A percentile compares a stretch with the other conserved stretches of the same genome.
Conservation (phyloP, 179 eudicot genomes). For the Camellia oleifera region DNA sequence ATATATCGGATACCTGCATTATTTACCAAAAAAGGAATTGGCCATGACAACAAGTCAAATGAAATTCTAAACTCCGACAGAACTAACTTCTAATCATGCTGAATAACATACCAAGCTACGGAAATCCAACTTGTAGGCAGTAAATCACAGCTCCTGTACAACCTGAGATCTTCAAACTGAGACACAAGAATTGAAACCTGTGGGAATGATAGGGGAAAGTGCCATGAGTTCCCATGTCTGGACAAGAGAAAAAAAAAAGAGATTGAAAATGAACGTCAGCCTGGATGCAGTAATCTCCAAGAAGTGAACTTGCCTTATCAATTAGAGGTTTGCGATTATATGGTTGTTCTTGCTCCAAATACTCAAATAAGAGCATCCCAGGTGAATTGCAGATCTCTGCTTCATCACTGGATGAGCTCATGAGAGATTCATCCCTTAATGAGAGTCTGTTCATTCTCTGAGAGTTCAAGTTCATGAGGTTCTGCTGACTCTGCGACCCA, state of each 20-base stretch:
- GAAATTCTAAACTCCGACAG: conserved; percentile 4
- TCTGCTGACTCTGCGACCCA: conserved; percentile 23
- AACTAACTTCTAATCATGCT: background rate
- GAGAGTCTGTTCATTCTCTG: conserved; percentile 43
- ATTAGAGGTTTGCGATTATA: conserved; percentile 62
- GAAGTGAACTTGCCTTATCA: conserved; percentile 53
- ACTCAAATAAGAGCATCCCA: conserved; percentile 50
- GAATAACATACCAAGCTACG: conserved; percentile 71
- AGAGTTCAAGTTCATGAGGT: conserved; percentile 21
- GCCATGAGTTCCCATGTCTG: conserved; percentile 6
- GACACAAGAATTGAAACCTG: conserved; percentile 66
- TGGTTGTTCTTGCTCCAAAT: conserved; percentile 69
- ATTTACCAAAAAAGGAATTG: conserved; percentile 1
- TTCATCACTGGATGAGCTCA: conserved; percentile 53
- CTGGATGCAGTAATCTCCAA: background rate
- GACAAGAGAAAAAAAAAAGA: background rate
- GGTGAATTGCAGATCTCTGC: conserved; percentile 46
- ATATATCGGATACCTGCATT: conserved; percentile 87
- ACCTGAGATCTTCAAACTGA: conserved; percentile 51
- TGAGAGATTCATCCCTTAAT: conserved; percentile 35
- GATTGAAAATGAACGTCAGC: background rate
- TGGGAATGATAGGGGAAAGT: background rate
- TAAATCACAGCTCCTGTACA: conserved; percentile 71
- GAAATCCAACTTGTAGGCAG: conserved; percentile 83
- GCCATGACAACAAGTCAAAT: background rate